phyloP scores from a whole-genome alignment of 352 stramenopile genomes.

The Phytopythium cucurbitacearum region DNA sequence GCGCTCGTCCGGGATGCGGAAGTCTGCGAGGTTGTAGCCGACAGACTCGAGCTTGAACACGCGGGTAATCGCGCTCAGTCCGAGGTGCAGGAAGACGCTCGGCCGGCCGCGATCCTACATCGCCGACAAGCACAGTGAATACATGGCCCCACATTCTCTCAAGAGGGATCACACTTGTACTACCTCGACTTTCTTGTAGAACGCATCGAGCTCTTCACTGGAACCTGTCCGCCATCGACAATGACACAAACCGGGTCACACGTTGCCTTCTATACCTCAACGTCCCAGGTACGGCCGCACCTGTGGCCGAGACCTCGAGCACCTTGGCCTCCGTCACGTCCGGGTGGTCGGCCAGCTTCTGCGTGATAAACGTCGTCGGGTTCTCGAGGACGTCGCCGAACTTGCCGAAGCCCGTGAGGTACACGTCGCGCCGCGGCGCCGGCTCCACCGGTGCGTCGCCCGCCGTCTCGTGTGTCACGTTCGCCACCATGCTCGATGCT shows the following conservation, averaged over 20 bases:
- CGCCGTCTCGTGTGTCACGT: constrained; percentile 7
- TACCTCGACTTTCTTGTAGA: constrained; percentile 29
- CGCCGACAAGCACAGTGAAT: background rate
- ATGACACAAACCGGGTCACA: background rate
- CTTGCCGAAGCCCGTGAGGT: constrained; percentile 81
- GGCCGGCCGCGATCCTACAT: constrained; percentile 38
- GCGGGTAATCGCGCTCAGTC: constrained; percentile 40
- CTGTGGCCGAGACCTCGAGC: constrained; percentile 65
- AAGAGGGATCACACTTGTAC: background rate
- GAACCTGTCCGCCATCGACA: constrained; percentile 15
- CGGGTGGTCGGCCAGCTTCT: constrained; percentile 46
- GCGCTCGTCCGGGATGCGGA: constrained; percentile 75
- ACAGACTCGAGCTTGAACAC: constrained; percentile 57
- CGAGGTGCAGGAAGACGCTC: constrained; percentile 73
- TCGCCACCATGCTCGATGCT: constrained; percentile 1
- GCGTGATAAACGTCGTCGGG: constrained; percentile 59
- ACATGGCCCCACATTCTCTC: background rate
- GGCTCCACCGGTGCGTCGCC: background rate
- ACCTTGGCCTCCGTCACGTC: constrained; percentile 65
- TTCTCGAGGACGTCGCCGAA: constrained; percentile 82
- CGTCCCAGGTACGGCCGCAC: constrained; percentile 11
- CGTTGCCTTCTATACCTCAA: background rate
- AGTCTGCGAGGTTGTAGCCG: constrained; percentile 80
- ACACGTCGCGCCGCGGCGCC: constrained; percentile 45
- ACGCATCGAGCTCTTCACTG: constrained; percentile 17